These are phyloP conservation scores for Teratosphaeria nubilosa DNA, from an alignment of 2,329 filamentous ascomycete genomes.

Conservation along the genomic window DNA sequence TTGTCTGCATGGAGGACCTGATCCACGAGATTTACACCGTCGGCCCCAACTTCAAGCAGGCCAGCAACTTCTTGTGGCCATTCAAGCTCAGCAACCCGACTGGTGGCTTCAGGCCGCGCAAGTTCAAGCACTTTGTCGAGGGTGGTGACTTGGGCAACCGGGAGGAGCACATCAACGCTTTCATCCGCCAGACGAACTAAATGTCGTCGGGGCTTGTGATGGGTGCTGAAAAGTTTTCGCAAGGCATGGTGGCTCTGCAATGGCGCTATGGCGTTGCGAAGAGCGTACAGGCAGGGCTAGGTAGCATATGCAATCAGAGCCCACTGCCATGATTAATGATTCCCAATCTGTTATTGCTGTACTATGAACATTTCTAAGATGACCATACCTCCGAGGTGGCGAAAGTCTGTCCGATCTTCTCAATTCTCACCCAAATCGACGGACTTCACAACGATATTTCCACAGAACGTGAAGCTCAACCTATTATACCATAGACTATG, in stretches of 20 bases:
- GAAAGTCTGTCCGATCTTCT: too few species aligned
- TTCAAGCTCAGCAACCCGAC: slow-evolving; percentile 99
- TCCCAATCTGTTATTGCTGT: neutral
- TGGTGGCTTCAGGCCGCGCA: slow-evolving; percentile 89
- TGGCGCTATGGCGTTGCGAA: neutral
- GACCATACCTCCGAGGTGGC: neutral
- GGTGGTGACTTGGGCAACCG: slow-evolving; percentile 98
- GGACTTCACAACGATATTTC: too few species aligned
- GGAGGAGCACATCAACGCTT: slow-evolving; percentile 92
- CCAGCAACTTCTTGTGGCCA: slow-evolving; percentile 98
- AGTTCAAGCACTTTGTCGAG: slow-evolving; percentile 99
- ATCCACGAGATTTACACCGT: slow-evolving; percentile 99
- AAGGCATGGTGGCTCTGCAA: neutral
- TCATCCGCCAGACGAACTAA: slow-evolving; percentile 99
- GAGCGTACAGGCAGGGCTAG: neutral
- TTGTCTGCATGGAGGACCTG: slow-evolving; percentile 98
- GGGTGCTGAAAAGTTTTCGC: neutral
- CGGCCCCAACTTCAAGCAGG: slow-evolving; percentile 97
- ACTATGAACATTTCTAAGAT: neutral
- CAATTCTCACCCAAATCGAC: too few species aligned
- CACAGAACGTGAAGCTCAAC: too few species aligned
- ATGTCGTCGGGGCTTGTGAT: neutral
- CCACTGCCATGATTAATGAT: neutral
- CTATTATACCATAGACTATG: too few species aligned
- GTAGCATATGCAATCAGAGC: neutral